These are phyloP conservation scores for Zopfia rhizophila DNA, from an alignment of 2,329 filamentous ascomycete genomes.

Conservation along the genomic window DNA sequence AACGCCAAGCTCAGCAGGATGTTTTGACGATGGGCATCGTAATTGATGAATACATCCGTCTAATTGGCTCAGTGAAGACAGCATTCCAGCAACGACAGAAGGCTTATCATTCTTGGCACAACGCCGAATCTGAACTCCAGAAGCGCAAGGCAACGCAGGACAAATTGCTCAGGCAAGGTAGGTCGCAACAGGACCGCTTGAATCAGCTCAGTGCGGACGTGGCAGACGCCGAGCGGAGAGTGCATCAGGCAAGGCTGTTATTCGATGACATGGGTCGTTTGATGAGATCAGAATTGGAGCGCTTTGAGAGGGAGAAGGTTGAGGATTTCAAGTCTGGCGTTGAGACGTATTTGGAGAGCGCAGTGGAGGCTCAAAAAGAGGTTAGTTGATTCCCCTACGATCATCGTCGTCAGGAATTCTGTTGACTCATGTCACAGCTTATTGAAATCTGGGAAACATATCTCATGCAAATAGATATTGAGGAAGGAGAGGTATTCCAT, in stretches of 20 bases:
- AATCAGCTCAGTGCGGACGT: constrained; percentile 94
- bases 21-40: constrained; percentile 96
- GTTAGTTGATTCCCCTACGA: constrained; percentile 61
- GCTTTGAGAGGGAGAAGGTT: constrained; percentile 97
- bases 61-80: constrained; percentile 94
- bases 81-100: constrained; percentile 94
- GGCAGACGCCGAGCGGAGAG: constrained; percentile 90
- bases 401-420: constrained; percentile 9
- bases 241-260: constrained; percentile 86
- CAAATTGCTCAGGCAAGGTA: constrained; percentile 92
- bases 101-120: constrained; percentile 93
- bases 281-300: constrained; percentile 89
- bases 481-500: constrained; percentile 71
- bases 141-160: constrained; percentile 92
- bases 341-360: constrained; percentile 96
- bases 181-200: constrained; percentile 93
- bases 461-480: constrained; percentile 92
- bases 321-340: constrained; percentile 99
- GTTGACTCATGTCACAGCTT: constrained; percentile 55
- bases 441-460: constrained; percentile 99
- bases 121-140: constrained; percentile 86
- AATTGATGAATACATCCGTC: constrained; percentile 95
- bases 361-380: constrained; percentile 98
- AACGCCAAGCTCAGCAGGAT: constrained; percentile 96
- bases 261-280: constrained; percentile 98